phyloP scores from a whole-genome alignment of 345 rosid genomes.

The Lepidium sativum region DNA sequence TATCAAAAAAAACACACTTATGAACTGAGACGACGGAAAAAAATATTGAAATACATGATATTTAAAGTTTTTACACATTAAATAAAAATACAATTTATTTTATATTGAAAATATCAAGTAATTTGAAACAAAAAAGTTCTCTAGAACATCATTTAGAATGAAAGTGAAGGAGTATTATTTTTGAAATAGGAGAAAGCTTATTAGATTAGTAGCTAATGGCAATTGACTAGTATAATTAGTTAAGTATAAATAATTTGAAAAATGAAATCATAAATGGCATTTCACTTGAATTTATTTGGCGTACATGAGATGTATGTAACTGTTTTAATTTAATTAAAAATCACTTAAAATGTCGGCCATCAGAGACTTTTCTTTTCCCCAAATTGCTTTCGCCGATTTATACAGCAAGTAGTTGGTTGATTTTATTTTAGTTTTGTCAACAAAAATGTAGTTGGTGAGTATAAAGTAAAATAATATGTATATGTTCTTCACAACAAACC shows the following conservation, averaged over 20 bases:
- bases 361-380: too few species aligned
- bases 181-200: background rate
- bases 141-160: too few species aligned
- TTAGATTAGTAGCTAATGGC: too few species aligned
- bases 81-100: too few species aligned
- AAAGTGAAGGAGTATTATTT: too few species aligned
- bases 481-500: background rate
- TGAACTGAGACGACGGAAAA: background rate
- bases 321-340: background rate
- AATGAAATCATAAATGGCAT: background rate
- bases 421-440: background rate
- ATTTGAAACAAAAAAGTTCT: too few species aligned
- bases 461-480: background rate
- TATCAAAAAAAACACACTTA: too few species aligned
- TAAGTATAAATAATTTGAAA: background rate
- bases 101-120: too few species aligned
- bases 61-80: too few species aligned
- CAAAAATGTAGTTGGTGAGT: background rate
- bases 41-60: too few species aligned
- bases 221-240: background rate
- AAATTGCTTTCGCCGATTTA: background rate
- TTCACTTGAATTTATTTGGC: background rate
- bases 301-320: background rate
- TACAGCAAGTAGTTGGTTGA: background rate
- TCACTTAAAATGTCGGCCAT: background rate